Evolutionary conservation across 495 filamentous ascomycete genomes (phyloP), one percentile per base, ranked within the genome.

Genomic region (Pseudotulostoma volvatum): DNA sequence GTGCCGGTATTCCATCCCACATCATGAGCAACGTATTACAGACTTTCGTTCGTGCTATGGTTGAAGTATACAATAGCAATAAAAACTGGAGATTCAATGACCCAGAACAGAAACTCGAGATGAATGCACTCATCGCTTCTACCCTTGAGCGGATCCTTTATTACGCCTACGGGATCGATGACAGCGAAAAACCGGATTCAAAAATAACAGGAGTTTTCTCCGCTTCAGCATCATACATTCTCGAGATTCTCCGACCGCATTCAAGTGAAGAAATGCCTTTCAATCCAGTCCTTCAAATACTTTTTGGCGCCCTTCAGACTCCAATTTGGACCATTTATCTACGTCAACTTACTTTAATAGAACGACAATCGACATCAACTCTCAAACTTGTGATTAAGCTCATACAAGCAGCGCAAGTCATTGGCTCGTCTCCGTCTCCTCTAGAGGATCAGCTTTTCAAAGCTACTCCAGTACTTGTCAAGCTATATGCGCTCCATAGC

Each of bases 381-480:
- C 60, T 93, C 4, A 53, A 52, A 11, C 76, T 94, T 40, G 70
- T 74, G 1, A 76, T 71, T 19, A 77, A 68, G 33, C 60, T 93
- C 19, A 55, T 92, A 4, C 70, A 76, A 41, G 67, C 82, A 37
- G 74, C 81, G 19, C 76, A 70, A 33, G 67, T 82, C 18, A 57
- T 81, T 36, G 70, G 72, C 15, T 59, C 59, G 35, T 60, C 76
- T 11, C 66, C 66, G 11, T 73, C 73, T 19, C 63, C 74, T 18
- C 64, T 96, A 3, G 81, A 92, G 51, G 67, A 70, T 14, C 79
- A 84, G 41, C 56, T 96, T 7, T 92, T 92, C 60, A 79, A 85
- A 47, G 70, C 71, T 5, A 69, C 77, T 1, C 77, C 81, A 1
- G 61, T 84, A 31, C 53, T 95, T 25, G 78, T 83, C 20, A 77